Evolutionary conservation across 306 rosid species (phyloP).

Genomic region (apple (Malus domestica)): ASM211411v1 NC_041794.1:31906001-31906500

Average conservation of each 20-base stretch:
- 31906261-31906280: not conserved
- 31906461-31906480: slow-evolving; percentile 74
- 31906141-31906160: not conserved
- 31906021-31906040: no score
- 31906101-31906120: no score
- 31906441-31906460: slow-evolving; percentile 94
- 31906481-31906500: slow-evolving; percentile 79
- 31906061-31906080: no score
- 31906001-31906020: no score
- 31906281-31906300: not conserved
- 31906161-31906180: not conserved
- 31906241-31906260: not conserved
- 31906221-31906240: no score
- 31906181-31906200: not conserved
- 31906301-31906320: not conserved
- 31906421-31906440: slow-evolving; percentile 86
- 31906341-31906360: not conserved
- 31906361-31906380: slow-evolving; percentile 34
- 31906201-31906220: not conserved
- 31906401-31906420: slow-evolving; percentile 85
- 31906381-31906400: slow-evolving; percentile 83
- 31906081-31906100: no score
- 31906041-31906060: no score
- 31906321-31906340: not conserved
- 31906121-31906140: no score